A percentile compares a stretch with the other conserved stretches of the same genome.
Evolutionary conservation across 352 stramenopile genomes (phyloP).

Genomic region (Globisporangium echinulatum): DNA sequence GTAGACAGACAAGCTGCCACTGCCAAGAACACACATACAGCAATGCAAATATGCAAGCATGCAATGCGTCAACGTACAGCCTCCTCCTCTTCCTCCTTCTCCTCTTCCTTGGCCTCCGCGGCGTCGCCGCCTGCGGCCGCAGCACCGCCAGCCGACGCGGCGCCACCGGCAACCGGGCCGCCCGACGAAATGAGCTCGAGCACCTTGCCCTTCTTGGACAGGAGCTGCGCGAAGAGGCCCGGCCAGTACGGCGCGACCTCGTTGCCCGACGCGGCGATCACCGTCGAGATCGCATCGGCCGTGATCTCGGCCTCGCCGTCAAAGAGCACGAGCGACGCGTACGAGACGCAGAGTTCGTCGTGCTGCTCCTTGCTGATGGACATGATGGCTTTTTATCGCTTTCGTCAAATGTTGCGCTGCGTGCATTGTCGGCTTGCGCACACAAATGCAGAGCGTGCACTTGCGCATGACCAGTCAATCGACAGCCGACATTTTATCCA

Average conservation of each 20-base stretch:
- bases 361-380: constrained; percentile 82
- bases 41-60: not conserved
- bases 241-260: constrained; percentile 85
- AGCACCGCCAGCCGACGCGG: constrained; percentile 28
- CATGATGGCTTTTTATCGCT: constrained; percentile 54
- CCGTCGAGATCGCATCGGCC: constrained; percentile 48
- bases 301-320: constrained; percentile 83
- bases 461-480: too few relatives aligned
- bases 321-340: constrained; percentile 82
- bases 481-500: too few relatives aligned
- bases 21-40: not conserved
- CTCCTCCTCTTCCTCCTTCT: constrained; percentile 57
- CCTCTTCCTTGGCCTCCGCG: constrained; percentile 30
- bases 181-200: constrained; percentile 74
- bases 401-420: constrained; percentile 31
- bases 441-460: too few relatives aligned
- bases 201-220: constrained; percentile 77
- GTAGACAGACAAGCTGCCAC: not conserved
- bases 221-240: constrained; percentile 57
- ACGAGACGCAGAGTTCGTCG: constrained; percentile 80
- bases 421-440: too few relatives aligned
- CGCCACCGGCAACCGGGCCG: constrained; percentile 31
- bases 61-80: constrained; percentile 32
- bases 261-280: constrained; percentile 75
- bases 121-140: constrained; percentile 29